phyloP scores from a whole-genome alignment of 129 eudicot genomes.

The Helianthus annuus region HanXRQr2.0-SUNRISE NC_035447.2:90557225-90557724 shows the following conservation, averaged over 20 bases:
- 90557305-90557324: constrained; percentile 91
- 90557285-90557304: constrained; percentile 72
- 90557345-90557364: constrained; percentile 75
- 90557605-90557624: constrained; percentile 51
- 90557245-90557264: constrained; percentile 75
- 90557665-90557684: too few relatives aligned
- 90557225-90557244: constrained; percentile 9
- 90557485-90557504: constrained; percentile 79
- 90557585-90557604: constrained; percentile 61
- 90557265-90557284: constrained; percentile 71
- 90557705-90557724: too few relatives aligned
- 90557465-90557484: constrained; percentile 39
- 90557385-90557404: constrained; percentile 79
- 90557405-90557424: constrained; percentile 78
- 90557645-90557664: neutral
- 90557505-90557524: constrained; percentile 73
- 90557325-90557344: constrained; percentile 76
- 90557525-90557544: constrained; percentile 84
- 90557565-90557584: constrained; percentile 74
- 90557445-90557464: constrained; percentile 35
- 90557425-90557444: constrained; percentile 60
- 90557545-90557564: constrained; percentile 70
- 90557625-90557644: constrained; percentile 21
- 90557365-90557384: constrained; percentile 90
- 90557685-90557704: too few relatives aligned